These are phyloP conservation scores for Plectranthus barbatus DNA, from an alignment of 257 asterid genomes.

Conservation along the genomic window DNA sequence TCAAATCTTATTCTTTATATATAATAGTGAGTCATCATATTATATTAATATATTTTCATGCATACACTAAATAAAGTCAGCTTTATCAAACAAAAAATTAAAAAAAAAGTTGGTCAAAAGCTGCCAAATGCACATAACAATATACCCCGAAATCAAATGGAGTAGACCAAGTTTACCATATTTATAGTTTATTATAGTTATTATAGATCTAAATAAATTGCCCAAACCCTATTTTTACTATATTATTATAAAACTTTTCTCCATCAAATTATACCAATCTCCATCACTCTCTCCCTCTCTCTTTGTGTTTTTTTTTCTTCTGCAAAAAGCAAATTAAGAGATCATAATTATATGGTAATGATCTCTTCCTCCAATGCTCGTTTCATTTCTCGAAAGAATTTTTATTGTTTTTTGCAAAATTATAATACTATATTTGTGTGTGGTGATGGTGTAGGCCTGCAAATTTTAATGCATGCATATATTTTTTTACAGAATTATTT, in stretches of 20 bases:
- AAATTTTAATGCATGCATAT: conserved; percentile 17
- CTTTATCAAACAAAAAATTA: neutral
- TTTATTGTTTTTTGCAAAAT: conserved; percentile 9
- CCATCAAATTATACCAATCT: neutral
- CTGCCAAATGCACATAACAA: conserved; percentile 34
- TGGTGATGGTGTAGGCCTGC: conserved; percentile 41
- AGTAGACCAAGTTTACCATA: conserved; percentile 36
- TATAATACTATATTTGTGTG: neutral
- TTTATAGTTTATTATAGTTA: conserved; percentile 28
- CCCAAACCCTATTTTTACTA: neutral
- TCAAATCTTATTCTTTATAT: neutral
- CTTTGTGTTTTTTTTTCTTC: neutral
- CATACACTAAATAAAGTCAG: conserved; percentile 14
- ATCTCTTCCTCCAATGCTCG: conserved; percentile 36
- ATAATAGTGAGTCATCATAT: neutral
- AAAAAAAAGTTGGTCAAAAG: conserved; percentile 55
- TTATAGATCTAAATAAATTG: conserved; percentile 21
- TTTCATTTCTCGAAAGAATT: conserved; percentile 30
- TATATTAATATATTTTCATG: conserved; percentile 45
- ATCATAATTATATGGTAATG: conserved; percentile 22
- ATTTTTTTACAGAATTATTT: conserved; percentile 1
- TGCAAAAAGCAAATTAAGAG: conserved; percentile 16
- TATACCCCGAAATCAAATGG: conserved; percentile 34
- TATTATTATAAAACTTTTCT: neutral
- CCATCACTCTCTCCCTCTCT: conserved; percentile 7